Base-by-base conservation (phyloP, 2,329 filamentous ascomycete species). In the Periglandula ipomoeae region DNA sequence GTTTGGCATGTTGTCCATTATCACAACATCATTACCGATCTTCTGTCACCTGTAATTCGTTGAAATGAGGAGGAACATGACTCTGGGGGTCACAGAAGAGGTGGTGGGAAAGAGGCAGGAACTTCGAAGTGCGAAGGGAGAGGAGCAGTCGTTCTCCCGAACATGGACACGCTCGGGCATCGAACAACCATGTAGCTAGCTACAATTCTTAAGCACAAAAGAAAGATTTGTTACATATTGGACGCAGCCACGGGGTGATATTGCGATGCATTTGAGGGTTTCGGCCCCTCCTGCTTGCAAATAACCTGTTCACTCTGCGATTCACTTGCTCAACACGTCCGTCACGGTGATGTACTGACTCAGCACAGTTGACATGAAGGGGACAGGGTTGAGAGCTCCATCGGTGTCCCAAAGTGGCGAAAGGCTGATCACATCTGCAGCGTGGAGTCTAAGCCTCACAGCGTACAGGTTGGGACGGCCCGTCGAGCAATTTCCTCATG, bases 21-120 rank as follows among this genome's bases (percentile, higher is more conserved):
- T 59, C 20, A 20, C 38, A 23, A 38, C 58, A 64, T 54, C 58
- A 62, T 51, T 26, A 38, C 17, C 17, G 32, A 44, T 13, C 39
- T 41, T 42, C 15, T 34, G 43, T 30, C 27, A 27, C 26, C 20
- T 39, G 35, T 50, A 27, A 38, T 44, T 40, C 38, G 13, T 51
- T 46, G 23, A 42, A 46, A 46, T 20, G 19, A 46, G 44, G 44
- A 39, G 32, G 30, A 32, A 17, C 17, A 17, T 19, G 37, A 27
- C 48, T 15, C 26, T n/a, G 8, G 17, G n/a, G 17, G 22, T 42
- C 15, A 38, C 10, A 15, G 13, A 44, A 30, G 23, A 15, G 23
- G 24, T 11, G 10, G n/a, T 26, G 30, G 20, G n/a, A n/a, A 35
- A 38, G 17, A 23, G 27, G 22, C 30, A 43, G 30, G 17, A 32